These are phyloP conservation scores for Hypoxylon trugodes DNA, from an alignment of 495 filamentous ascomycete species.

Conservation along the genomic window DNA sequence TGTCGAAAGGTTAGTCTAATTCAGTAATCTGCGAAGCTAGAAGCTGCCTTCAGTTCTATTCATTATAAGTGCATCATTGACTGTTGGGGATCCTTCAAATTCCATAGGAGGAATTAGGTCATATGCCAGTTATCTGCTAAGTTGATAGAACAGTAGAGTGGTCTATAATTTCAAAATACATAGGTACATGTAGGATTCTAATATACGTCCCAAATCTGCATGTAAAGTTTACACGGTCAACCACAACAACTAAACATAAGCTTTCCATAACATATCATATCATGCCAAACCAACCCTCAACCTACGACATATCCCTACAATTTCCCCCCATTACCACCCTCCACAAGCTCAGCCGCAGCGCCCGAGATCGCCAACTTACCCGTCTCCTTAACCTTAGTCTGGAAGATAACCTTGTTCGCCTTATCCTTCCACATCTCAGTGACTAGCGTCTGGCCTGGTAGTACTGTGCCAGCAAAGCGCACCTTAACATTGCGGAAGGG, in stretches of 20 bases:
- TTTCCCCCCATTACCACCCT: slow-evolving; percentile 25
- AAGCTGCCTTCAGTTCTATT: no score
- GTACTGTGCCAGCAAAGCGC: slow-evolving; percentile 88
- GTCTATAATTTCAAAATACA: no score
- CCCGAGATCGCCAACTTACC: slow-evolving; percentile 91
- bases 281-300: background rate
- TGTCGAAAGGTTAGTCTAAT: no score
- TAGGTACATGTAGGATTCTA: no score
- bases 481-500: slow-evolving; percentile 95
- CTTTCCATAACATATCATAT: background rate
- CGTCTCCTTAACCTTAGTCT: slow-evolving; percentile 93
- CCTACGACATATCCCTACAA: slow-evolving; percentile 8
- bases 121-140: no score
- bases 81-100: no score
- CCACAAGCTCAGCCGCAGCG: slow-evolving; percentile 83
- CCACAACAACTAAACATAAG: background rate
- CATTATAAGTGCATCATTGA: no score
- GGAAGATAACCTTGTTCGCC: slow-evolving; percentile 81
- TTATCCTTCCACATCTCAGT: slow-evolving; percentile 99
- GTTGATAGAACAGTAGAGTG: no score
- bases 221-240: no score
- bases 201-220: no score
- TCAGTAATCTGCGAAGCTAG: no score
- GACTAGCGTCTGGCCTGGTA: slow-evolving; percentile 91
- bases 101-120: no score